Conservation (phyloP, 148 eudicot genomes). For the Simmondsia chinensis region DNA sequence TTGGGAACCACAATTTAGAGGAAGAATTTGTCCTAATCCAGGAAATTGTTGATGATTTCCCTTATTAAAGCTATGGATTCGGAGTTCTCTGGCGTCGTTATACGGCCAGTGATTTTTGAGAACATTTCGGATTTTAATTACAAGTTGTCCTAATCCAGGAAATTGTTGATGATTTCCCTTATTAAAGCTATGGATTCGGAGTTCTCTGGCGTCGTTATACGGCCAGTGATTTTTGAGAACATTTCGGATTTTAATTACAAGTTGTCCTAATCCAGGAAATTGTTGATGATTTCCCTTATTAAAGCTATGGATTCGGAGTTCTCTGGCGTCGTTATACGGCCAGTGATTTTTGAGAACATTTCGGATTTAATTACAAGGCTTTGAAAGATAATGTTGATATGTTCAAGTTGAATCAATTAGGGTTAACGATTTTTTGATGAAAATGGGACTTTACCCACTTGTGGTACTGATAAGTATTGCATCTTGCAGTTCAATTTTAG, state of each 20-base stretch:
- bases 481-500: constrained; percentile 40
- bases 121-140: constrained; percentile 10
- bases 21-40: constrained; percentile 25
- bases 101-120: constrained; percentile 7
- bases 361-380: constrained; percentile 30
- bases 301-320: constrained; percentile 45
- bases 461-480: constrained; percentile 32
- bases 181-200: constrained; percentile 18
- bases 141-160: constrained; percentile 19
- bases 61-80: constrained; percentile 18
- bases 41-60: constrained; percentile 17
- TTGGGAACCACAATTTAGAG: constrained; percentile 25
- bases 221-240: constrained; percentile 7
- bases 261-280: constrained; percentile 25
- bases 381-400: constrained; percentile 39
- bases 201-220: constrained; percentile 19
- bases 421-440: constrained; percentile 37
- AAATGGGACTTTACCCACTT: constrained; percentile 30
- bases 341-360: constrained; percentile 26
- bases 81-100: constrained; percentile 22
- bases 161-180: constrained; percentile 19
- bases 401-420: constrained; percentile 36
- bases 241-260: constrained; percentile 12
- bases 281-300: constrained; percentile 34
- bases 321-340: constrained; percentile 32